Percentiles rank a stretch among this genome's conserved stretches.
Conservation (phyloP, 768 basidiomycete genomes). For the Lyophyllum decastes region DNA sequence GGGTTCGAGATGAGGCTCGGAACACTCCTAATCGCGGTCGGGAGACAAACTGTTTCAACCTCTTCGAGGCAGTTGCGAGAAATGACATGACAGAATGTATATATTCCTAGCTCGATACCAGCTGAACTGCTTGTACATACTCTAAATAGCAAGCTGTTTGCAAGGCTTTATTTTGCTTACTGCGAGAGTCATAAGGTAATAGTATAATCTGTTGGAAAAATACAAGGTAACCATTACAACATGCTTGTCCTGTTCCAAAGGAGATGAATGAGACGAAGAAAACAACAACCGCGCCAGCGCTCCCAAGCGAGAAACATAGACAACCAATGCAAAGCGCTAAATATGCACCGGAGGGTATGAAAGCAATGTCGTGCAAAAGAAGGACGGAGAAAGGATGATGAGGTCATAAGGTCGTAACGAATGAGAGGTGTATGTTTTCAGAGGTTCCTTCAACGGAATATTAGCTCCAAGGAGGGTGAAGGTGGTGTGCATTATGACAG, state of each 20-base stretch:
- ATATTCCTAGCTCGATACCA: too few species aligned
- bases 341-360: neutral
- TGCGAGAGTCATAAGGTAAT: neutral
- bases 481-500: constrained; percentile 5
- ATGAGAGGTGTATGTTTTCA: neutral
- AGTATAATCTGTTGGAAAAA: neutral
- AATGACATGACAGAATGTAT: neutral
- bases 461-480: constrained; percentile 1
- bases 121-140: too few species aligned
- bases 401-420: constrained; percentile 12
- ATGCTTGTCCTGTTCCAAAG: neutral
- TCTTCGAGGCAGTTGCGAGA: neutral
- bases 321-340: neutral
- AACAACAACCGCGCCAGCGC: constrained; percentile 7
- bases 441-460: neutral
- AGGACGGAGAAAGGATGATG: neutral
- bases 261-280: neutral
- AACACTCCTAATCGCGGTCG: neutral
- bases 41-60: constrained; percentile 1
- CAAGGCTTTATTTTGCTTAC: neutral
- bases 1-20: neutral
- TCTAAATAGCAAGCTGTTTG: neutral
- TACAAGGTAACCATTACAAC: neutral
- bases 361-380: neutral
- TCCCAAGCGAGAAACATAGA: neutral